Evolutionary conservation across 1,284 basidiomycete species (phyloP).

Genomic region (Coniferiporia weirii): DNA sequence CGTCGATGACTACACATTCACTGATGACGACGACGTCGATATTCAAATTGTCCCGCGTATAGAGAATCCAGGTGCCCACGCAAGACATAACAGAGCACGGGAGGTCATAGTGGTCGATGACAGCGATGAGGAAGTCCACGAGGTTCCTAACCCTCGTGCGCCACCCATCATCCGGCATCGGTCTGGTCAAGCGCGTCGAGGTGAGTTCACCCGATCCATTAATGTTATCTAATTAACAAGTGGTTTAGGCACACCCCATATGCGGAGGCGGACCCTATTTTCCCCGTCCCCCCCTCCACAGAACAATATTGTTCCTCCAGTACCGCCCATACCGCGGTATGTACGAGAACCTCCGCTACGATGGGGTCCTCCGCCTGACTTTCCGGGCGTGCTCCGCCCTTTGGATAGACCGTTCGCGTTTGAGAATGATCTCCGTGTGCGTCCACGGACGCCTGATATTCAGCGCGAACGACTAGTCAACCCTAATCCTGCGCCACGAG

Average conservation of each 20-base stretch:
- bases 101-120: conserved; percentile 34
- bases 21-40: conserved; percentile 29
- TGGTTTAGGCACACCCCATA: conserved; percentile 1
- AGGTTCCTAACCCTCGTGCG: conserved; percentile 17
- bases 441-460: conserved; percentile 18
- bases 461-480: background rate
- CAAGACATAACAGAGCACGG: conserved; percentile 14
- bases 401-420: conserved; percentile 40
- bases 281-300: conserved; percentile 40
- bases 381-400: conserved; percentile 35
- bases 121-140: conserved; percentile 41
- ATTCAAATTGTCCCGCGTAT: conserved; percentile 20
- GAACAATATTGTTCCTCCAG: conserved; percentile 23
- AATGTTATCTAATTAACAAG: background rate
- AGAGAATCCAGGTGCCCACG: background rate
- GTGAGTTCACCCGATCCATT: background rate
- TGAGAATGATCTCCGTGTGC: conserved; percentile 28
- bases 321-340: conserved; percentile 39
- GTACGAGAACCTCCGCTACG: conserved; percentile 24
- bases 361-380: conserved; percentile 22
- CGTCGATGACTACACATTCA: conserved; percentile 5
- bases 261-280: conserved; percentile 26
- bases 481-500: conserved; percentile 34
- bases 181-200: conserved; percentile 9
- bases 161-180: conserved; percentile 19